phyloP scores from a whole-genome alignment of 129 eudicot species.

The Helianthus tuberosus region DNA sequence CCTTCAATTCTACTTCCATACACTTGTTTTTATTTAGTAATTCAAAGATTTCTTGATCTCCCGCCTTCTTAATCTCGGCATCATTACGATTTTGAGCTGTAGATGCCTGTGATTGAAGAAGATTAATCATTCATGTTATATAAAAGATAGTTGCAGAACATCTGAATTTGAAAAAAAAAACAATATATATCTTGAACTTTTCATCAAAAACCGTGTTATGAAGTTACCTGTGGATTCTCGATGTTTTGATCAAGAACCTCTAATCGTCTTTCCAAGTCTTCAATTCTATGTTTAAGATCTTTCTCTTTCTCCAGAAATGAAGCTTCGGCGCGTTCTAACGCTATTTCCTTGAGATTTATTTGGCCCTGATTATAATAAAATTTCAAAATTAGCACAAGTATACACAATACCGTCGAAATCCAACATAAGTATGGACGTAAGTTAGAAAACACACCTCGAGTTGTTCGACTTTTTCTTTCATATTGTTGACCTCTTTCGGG shows the following conservation, averaged over 20 bases:
- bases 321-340: conserved; percentile 58
- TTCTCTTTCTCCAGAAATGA: conserved; percentile 77
- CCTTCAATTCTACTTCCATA: conserved; percentile 84
- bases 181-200: too few relatives aligned
- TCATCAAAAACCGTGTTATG: too few relatives aligned
- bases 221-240: conserved; percentile 35
- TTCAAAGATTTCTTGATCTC: conserved; percentile 20
- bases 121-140: conserved; percentile 13
- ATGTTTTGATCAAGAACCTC: conserved; percentile 51
- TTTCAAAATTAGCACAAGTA: conserved; percentile 20
- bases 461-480: conserved; percentile 72
- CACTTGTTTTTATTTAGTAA: conserved; percentile 53
- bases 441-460: conserved; percentile 67
- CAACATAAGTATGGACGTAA: background rate
- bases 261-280: conserved; percentile 55
- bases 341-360: conserved; percentile 66
- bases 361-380: conserved; percentile 43
- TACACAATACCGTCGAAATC: conserved; percentile 17
- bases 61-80: conserved; percentile 22
- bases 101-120: conserved; percentile 43
- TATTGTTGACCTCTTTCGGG: conserved; percentile 58
- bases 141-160: conserved; percentile 22
- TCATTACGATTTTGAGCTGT: conserved; percentile 34
- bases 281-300: conserved; percentile 63
- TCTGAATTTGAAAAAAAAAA: too few relatives aligned